These are phyloP conservation scores for Russula griseocarnosa DNA, from an alignment of 768 basidiomycete genomes.

Conservation along the genomic window DNA sequence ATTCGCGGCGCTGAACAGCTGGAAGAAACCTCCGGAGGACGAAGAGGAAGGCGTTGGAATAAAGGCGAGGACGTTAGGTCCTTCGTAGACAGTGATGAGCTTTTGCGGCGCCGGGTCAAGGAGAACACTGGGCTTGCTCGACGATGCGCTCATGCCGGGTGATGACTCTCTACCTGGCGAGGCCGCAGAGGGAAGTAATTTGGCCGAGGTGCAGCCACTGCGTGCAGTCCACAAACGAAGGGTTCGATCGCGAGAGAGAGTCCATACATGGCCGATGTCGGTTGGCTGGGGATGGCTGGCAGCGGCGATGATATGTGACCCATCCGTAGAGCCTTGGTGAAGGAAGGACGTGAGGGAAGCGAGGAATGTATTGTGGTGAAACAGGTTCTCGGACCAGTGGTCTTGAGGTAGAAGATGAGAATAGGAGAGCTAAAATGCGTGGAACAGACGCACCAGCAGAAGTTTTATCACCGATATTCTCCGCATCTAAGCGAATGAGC, in stretches of 20 bases:
- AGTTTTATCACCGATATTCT: conserved; percentile 49
- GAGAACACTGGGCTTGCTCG: conserved; percentile 42
- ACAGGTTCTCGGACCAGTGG: conserved; percentile 64
- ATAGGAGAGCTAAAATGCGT: background rate
- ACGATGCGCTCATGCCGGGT: conserved; percentile 34
- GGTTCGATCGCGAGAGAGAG: conserved; percentile 81
- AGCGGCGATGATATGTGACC: conserved; percentile 64
- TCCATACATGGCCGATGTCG: conserved; percentile 71
- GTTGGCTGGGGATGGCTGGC: conserved; percentile 73
- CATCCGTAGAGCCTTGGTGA: conserved; percentile 44
- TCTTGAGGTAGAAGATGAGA: conserved; percentile 42
- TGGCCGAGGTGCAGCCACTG: conserved; percentile 66
- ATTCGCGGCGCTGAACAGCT: conserved; percentile 51
- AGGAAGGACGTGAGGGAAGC: conserved; percentile 63
- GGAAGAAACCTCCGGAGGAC: conserved; percentile 76
- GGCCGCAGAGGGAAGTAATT: conserved; percentile 43
- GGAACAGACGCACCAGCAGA: conserved; percentile 51
- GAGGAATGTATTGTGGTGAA: conserved; percentile 63
- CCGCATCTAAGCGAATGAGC: conserved; percentile 66
- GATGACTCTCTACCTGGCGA: conserved; percentile 35
- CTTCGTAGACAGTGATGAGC: conserved; percentile 62
- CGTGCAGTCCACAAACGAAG: conserved; percentile 82
- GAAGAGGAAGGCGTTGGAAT: conserved; percentile 62
- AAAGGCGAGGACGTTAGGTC: conserved; percentile 65
- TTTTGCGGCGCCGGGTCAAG: conserved; percentile 60